Evolutionary conservation across 2,329 filamentous ascomycete species (phyloP), one percentile per base, ranked within the genome.

Genomic region (Dactylellina cionopaga): DNA sequence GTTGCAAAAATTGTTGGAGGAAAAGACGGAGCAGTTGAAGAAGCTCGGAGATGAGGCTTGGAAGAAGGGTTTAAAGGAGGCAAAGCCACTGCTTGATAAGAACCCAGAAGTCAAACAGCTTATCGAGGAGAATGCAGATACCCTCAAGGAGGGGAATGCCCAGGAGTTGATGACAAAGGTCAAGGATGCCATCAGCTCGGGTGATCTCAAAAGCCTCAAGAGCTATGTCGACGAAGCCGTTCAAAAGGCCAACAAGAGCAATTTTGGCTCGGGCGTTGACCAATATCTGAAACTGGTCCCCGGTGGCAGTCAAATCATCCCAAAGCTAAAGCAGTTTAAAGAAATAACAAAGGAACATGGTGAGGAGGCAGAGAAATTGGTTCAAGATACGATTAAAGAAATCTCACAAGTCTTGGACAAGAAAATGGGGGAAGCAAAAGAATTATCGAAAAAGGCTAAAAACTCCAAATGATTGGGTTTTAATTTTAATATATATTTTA

Each of bases 71-170:
- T 78, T 90, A 47, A 87, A 92, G 80, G 83, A 91, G 80, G 88
- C 87, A 37, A 88, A 90, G 82, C 89, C 90, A 0, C 85, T 87
- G 69, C 84, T 92, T 0, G 90, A 92, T 76, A 92, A 92, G 84
- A 91, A 87, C 80, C 89, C 90, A n/a, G 83, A 90, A 81, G 81
- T 91, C 68, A 92, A 91, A 82, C 83, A 91, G 80, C 79, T 92
- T 0, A 79, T 92, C 1, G 89, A 91, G 82, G 83, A 90, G 77
- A 92, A 93, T 79, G 83, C 85, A 47, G 87, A 90, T 63, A 80
- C 84, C 0, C 80, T 93, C 51, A 91, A 90, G 82, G 81, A 86
- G 74, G 89, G 89, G 13, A 89, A 92, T 76, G 80, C 86, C 11
- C 81, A 82, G 52, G 86, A 91, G 76, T 79, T 91, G 0, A 89